A percentile compares a stretch with the other conserved stretches of the same genome.
Evolutionary conservation across 169 alveolate genomes (phyloP).

Genomic region (Cryptosporidium meleagridis): DNA sequence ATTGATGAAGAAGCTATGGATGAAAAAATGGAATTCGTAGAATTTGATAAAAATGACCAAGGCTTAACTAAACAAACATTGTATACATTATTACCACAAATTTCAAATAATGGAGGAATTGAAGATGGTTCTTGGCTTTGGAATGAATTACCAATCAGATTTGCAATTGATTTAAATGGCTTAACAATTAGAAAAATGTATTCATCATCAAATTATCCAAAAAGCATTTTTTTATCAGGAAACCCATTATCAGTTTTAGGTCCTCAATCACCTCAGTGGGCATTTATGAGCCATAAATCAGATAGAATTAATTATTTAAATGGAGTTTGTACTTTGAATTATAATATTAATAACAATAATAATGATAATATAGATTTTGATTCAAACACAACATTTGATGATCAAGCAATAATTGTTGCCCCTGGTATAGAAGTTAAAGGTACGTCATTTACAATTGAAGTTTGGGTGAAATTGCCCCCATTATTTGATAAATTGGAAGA

Average conservation of each 20-base stretch:
- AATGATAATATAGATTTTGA: conserved; percentile 6
- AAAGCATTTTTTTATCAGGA: conserved; percentile 68
- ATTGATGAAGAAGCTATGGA: conserved; percentile 57
- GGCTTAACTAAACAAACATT: conserved; percentile 28
- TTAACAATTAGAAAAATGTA: conserved; percentile 30
- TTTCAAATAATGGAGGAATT: conserved; percentile 45
- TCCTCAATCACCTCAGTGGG: conserved; percentile 74
- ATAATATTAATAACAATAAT: not conserved
- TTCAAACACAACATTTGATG: not conserved
- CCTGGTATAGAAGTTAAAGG: conserved; percentile 63
- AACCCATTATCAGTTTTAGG: conserved; percentile 68
- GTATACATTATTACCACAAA: conserved; percentile 36
- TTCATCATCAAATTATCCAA: conserved; percentile 59
- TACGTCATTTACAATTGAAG: conserved; percentile 65
- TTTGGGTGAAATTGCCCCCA: conserved; percentile 70
- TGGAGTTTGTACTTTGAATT: conserved; percentile 53
- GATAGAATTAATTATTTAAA: conserved; percentile 61
- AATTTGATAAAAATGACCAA: conserved; percentile 33
- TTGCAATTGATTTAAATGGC: conserved; percentile 71
- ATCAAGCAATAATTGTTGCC: conserved; percentile 46
- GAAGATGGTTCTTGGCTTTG: conserved; percentile 67
- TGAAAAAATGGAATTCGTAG: conserved; percentile 32
- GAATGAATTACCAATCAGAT: conserved; percentile 63
- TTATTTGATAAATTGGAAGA: conserved; percentile 9
- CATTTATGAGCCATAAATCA: conserved; percentile 72